Evolutionary conservation across 1,139 yeast species (phyloP).

Genomic region (Diutina neorugosa): DNA sequence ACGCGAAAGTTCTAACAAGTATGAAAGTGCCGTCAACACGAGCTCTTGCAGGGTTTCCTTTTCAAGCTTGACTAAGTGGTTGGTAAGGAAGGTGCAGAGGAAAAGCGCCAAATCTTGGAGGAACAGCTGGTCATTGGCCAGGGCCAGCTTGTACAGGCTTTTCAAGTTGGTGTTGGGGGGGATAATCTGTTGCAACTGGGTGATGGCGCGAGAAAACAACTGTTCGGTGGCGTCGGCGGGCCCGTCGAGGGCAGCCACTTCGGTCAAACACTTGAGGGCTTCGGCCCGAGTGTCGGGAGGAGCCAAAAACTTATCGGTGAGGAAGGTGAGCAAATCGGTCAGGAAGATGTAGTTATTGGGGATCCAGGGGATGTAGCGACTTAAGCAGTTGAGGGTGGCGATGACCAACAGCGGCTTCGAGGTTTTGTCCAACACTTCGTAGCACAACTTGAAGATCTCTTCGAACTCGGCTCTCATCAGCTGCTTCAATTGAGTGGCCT

Average conservation of each 20-base stretch:
- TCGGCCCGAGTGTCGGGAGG: constrained; percentile 76
- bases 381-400: constrained; percentile 74
- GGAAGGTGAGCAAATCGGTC: constrained; percentile 61
- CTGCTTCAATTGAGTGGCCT: constrained; percentile 68
- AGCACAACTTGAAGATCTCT: constrained; percentile 85
- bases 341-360: constrained; percentile 84
- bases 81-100: constrained; percentile 70
- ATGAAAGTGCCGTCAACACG: constrained; percentile 61
- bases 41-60: constrained; percentile 47
- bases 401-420: constrained; percentile 68
- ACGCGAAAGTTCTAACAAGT: constrained; percentile 73
- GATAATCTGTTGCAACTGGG: constrained; percentile 55
- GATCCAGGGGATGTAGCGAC: constrained; percentile 89
- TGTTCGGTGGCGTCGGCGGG: constrained; percentile 54
- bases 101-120: constrained; percentile 93
- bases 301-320: constrained; percentile 64
- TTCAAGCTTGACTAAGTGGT: constrained; percentile 70
- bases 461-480: constrained; percentile 87
- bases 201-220: constrained; percentile 67
- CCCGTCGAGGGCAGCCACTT: constrained; percentile 60
- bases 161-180: constrained; percentile 70
- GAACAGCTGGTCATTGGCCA: constrained; percentile 81
- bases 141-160: constrained; percentile 62
- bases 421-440: constrained; percentile 84
- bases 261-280: constrained; percentile 85